These are phyloP conservation scores for Claviceps quebecensis DNA, from an alignment of 2,329 filamentous ascomycete genomes.

Conservation along the genomic window DNA sequence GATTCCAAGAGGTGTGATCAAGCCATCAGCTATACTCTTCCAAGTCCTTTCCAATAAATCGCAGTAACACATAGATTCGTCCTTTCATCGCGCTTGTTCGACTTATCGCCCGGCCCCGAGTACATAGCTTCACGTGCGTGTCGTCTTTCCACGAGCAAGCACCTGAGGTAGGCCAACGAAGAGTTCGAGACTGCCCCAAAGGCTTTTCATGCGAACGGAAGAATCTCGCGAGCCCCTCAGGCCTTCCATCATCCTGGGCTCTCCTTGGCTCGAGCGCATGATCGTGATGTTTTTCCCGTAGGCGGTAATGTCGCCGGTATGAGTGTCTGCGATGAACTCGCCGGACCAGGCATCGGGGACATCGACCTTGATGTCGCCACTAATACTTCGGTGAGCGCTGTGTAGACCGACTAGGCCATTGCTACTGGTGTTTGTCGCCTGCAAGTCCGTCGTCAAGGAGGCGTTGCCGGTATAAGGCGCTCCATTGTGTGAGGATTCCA, in stretches of 20 bases:
- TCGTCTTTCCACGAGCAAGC: background rate
- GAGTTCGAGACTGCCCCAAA: slow-evolving; percentile 16
- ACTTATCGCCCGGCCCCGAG: no score
- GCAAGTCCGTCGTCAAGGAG: no score
- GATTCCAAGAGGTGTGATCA: no score
- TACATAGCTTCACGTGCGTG: no score
- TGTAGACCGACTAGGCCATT: slow-evolving; percentile 21
- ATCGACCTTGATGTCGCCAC: slow-evolving; percentile 26
- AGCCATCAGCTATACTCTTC: no score
- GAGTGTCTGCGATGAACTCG: slow-evolving; percentile 22
- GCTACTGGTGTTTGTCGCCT: no score
- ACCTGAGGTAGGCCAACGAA: slow-evolving; percentile 13
- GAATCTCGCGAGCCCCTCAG: slow-evolving; percentile 28
- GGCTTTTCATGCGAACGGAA: slow-evolving; percentile 15
- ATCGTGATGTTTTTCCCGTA: slow-evolving; percentile 30
- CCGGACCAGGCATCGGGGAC: slow-evolving; percentile 40
- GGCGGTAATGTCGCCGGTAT: slow-evolving; percentile 23
- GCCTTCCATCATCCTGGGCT: slow-evolving; percentile 20
- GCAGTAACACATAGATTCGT: no score
- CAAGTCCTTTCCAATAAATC: no score
- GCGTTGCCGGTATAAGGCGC: no score
- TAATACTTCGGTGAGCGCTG: slow-evolving; percentile 29
- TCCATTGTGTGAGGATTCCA: slow-evolving; percentile 6
- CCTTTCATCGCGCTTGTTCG: no score
- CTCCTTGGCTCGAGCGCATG: slow-evolving; percentile 17